A percentile compares a stretch with the other conserved stretches of the same genome.
phyloP scores from a whole-genome alignment of 2,329 filamentous ascomycete genomes.

The Aspergillus ibericus region DNA sequence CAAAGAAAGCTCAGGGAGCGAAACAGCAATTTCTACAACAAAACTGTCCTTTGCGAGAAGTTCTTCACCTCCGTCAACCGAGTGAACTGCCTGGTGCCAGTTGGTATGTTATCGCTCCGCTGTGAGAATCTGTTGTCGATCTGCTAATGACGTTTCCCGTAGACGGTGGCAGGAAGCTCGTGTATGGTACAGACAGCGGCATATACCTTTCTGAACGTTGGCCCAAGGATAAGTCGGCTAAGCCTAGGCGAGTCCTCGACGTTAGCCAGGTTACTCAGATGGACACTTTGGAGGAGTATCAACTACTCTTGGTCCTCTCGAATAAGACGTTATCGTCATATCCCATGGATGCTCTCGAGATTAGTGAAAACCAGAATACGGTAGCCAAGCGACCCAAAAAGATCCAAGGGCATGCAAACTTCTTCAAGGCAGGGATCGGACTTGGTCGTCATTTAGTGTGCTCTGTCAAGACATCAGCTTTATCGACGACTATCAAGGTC shows the following conservation, averaged over 20 bases:
- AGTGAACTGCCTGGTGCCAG: slow-evolving; percentile 92
- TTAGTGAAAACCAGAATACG: slow-evolving; percentile 70
- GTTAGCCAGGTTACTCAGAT: slow-evolving; percentile 87
- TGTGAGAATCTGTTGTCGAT: neutral
- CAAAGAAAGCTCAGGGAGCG: slow-evolving; percentile 80
- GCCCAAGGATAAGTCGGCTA: slow-evolving; percentile 71
- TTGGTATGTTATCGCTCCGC: slow-evolving; percentile 59
- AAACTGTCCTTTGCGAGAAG: slow-evolving; percentile 71
- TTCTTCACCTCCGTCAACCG: slow-evolving; percentile 88
- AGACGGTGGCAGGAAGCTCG: slow-evolving; percentile 93
- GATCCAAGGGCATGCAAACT: slow-evolving; percentile 95
- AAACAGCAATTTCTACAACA: slow-evolving; percentile 67
- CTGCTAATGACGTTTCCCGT: slow-evolving; percentile 17
- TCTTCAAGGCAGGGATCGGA: slow-evolving; percentile 97
- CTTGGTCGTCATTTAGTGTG: slow-evolving; percentile 92
- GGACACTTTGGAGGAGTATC: slow-evolving; percentile 93
- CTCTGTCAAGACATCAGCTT: slow-evolving; percentile 88
- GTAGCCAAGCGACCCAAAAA: slow-evolving; percentile 86
- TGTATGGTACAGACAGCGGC: slow-evolving; percentile 91
- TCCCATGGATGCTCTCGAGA: slow-evolving; percentile 80
- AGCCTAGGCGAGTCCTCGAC: slow-evolving; percentile 82
- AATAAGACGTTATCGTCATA: slow-evolving; percentile 94
- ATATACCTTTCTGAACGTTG: slow-evolving; percentile 91
- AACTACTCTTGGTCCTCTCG: slow-evolving; percentile 83
- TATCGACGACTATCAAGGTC: slow-evolving; percentile 98